Conservation (phyloP, 768 basidiomycete genomes). For the Trametes sanguinea region DNA sequence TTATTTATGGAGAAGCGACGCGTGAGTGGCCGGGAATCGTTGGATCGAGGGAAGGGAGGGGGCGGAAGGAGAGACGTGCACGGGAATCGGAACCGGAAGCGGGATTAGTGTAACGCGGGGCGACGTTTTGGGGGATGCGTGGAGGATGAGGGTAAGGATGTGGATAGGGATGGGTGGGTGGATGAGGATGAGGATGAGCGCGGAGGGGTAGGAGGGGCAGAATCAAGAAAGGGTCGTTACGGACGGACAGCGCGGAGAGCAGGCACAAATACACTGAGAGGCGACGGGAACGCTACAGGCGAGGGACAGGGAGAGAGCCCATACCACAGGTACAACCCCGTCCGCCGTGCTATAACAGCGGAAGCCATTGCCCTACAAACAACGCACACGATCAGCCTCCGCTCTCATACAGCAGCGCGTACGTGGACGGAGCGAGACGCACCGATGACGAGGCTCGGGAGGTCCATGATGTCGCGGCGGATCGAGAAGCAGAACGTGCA, state of each 20-base stretch:
- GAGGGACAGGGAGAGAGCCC: too few relatives aligned
- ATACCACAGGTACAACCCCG: neutral
- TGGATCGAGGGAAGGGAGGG: too few relatives aligned
- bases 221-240: neutral
- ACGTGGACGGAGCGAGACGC: constrained; percentile 25
- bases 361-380: constrained; percentile 80
- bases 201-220: neutral
- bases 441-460: constrained; percentile 90
- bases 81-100: too few relatives aligned
- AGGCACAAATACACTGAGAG: neutral
- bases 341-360: constrained; percentile 54
- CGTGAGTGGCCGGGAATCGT: too few relatives aligned
- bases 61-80: too few relatives aligned
- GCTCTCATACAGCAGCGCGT: neutral
- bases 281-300: neutral
- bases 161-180: neutral
- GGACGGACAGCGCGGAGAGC: constrained; percentile 2
- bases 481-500: constrained; percentile 97
- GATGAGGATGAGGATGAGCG: neutral
- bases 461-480: constrained; percentile 86
- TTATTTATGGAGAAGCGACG: too few relatives aligned
- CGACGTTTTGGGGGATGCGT: too few relatives aligned
- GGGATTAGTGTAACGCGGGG: too few relatives aligned
- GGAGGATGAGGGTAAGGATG: too few relatives aligned
- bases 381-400: neutral